Evolutionary conservation across 345 rosid species (phyloP).

Genomic region (Leavenworthia alabamica): DNA sequence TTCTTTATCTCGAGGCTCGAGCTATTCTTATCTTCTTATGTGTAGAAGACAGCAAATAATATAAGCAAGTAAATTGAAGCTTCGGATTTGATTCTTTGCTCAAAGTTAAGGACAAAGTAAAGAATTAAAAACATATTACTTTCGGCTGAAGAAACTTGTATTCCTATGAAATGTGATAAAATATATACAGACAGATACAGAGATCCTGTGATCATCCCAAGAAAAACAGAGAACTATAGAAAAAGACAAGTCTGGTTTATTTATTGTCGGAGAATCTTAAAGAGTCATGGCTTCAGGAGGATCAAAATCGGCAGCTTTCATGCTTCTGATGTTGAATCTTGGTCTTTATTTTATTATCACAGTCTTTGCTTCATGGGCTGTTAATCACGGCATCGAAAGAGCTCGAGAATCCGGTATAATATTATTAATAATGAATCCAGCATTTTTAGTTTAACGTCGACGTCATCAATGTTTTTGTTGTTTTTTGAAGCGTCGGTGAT

Average conservation of each 20-base stretch:
- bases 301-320: conserved; percentile 54
- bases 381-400: conserved; percentile 59
- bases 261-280: conserved; percentile 21
- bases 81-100: conserved; percentile 26
- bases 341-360: conserved; percentile 58
- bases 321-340: conserved; percentile 62
- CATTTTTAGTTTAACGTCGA: too few relatives aligned
- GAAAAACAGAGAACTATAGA: too few relatives aligned
- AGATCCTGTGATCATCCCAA: too few relatives aligned
- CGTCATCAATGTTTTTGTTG: background rate
- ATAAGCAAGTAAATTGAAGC: too few relatives aligned
- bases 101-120: conserved; percentile 16
- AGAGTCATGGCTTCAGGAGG: conserved; percentile 58
- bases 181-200: too few relatives aligned
- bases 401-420: conserved; percentile 61
- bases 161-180: too few relatives aligned
- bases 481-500: conserved; percentile 55
- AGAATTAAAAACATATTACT: conserved; percentile 38
- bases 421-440: too few relatives aligned
- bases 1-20: too few relatives aligned
- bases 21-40: too few relatives aligned
- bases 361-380: conserved; percentile 64
- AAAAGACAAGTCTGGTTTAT: conserved; percentile 2
- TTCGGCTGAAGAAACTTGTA: conserved; percentile 33
- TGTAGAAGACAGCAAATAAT: too few relatives aligned